These are phyloP conservation scores for Trifolium subterraneum DNA, from an alignment of 306 rosid genomes.

Conservation along the genomic window DNA sequence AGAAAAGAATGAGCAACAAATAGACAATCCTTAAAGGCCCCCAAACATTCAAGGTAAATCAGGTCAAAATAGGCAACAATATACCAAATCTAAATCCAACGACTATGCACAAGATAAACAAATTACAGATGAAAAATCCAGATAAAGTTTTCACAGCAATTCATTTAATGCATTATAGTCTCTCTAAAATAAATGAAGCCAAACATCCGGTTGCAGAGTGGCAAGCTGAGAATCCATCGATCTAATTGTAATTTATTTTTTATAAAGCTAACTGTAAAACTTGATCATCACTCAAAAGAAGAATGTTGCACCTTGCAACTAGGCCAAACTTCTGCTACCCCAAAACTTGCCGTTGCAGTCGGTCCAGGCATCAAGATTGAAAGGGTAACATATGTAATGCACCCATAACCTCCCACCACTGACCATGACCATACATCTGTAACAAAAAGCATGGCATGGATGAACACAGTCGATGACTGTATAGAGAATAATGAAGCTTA, in stretches of 20 bases:
- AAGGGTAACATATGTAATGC: constrained; percentile 22
- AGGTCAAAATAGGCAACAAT: constrained; percentile 19
- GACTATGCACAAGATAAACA: constrained; percentile 36
- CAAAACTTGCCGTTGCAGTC: background rate
- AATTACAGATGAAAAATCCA: constrained; percentile 2
- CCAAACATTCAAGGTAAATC: background rate
- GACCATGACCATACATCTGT: constrained; percentile 19
- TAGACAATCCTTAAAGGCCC: constrained; percentile 7
- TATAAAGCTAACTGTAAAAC: constrained; percentile 3
- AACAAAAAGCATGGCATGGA: constrained; percentile 22
- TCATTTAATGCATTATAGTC: constrained; percentile 25
- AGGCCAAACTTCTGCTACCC: constrained; percentile 27
- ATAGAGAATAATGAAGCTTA: constrained; percentile 13
- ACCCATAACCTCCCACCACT: constrained; percentile 5
- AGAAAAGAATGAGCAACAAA: constrained; percentile 36
- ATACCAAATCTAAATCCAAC: constrained; percentile 25
- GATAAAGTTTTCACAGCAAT: constrained; percentile 3
- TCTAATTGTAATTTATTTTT: background rate
- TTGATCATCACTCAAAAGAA: constrained; percentile 20
- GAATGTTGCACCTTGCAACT: background rate
- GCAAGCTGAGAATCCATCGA: constrained; percentile 19
- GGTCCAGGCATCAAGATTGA: constrained; percentile 16
- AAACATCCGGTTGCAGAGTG: constrained; percentile 23
- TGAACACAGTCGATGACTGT: constrained; percentile 12
- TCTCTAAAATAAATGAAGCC: constrained; percentile 38